A percentile compares a stretch with the other conserved stretches of the same genome.
phyloP scores from a whole-genome alignment of 2,329 filamentous ascomycete species.

The Alternaria conjuncta region DNA sequence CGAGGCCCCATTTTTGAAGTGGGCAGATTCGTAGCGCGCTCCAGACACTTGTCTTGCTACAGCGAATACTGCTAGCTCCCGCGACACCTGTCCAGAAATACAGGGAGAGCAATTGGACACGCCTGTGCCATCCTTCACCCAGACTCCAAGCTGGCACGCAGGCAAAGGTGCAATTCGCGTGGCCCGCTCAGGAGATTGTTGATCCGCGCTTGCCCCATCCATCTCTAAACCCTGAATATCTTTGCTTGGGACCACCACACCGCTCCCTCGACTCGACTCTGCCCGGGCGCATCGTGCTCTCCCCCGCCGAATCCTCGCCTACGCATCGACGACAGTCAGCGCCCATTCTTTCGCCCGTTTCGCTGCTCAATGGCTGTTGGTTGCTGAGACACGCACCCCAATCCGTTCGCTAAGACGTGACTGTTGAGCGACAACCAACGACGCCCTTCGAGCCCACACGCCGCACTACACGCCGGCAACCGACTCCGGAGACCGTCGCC shows the following conservation, averaged over 20 bases:
- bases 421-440: neutral
- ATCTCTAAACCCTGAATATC: constrained; percentile 33
- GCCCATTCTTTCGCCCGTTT: constrained; percentile 20
- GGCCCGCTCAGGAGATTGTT: constrained; percentile 8
- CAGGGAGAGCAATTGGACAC: constrained; percentile 5
- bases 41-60: constrained; percentile 17
- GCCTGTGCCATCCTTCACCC: neutral
- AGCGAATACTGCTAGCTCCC: constrained; percentile 23
- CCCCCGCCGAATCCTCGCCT: constrained; percentile 22
- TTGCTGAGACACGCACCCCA: constrained; percentile 23
- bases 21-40: constrained; percentile 22
- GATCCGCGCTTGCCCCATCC: constrained; percentile 34
- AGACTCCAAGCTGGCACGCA: neutral
- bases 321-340: neutral
- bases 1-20: constrained; percentile 19
- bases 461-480: neutral
- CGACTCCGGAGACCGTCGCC: neutral
- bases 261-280: constrained; percentile 36
- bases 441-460: neutral
- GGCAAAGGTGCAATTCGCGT: neutral
- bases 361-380: constrained; percentile 29
- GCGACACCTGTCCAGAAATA: constrained; percentile 32
- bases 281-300: constrained; percentile 10
- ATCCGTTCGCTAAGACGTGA: constrained; percentile 19
- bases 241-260: constrained; percentile 33